phyloP scores from a whole-genome alignment of 1,139 yeast species.

The Dujonia santamariae region DNA sequence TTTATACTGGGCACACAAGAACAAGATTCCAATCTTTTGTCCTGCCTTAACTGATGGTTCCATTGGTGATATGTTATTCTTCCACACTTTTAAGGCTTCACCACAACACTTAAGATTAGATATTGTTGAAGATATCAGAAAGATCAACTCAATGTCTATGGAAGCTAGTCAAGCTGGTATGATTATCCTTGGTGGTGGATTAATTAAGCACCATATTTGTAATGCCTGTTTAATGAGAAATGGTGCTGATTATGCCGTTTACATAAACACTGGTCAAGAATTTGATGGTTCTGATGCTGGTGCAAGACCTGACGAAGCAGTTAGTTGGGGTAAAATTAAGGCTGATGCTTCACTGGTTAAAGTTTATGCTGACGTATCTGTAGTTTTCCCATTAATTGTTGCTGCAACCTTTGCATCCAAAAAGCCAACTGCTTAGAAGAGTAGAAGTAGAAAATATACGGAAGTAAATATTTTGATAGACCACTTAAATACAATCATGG shows the following conservation, averaged over 20 bases:
- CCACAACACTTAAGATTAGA: slow-evolving; percentile 88
- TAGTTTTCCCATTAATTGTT: slow-evolving; percentile 92
- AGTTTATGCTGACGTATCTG: slow-evolving; percentile 94
- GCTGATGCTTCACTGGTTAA: slow-evolving; percentile 89
- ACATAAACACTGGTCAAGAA: slow-evolving; percentile 96
- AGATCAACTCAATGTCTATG: slow-evolving; percentile 90
- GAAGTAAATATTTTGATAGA: no score
- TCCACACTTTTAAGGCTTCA: slow-evolving; percentile 94
- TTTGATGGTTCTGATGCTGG: slow-evolving; percentile 99
- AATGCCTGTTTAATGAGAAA: slow-evolving; percentile 98
- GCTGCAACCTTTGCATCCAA: slow-evolving; percentile 90
- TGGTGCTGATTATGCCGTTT: slow-evolving; percentile 98
- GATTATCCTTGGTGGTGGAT: slow-evolving; percentile 95
- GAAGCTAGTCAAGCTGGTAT: slow-evolving; percentile 95
- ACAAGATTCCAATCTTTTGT: slow-evolving; percentile 91
- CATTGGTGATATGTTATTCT: slow-evolving; percentile 96
- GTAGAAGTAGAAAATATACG: not conserved
- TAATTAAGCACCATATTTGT: slow-evolving; percentile 94
- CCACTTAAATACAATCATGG: no score
- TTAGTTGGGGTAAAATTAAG: slow-evolving; percentile 98
- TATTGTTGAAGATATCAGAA: slow-evolving; percentile 89
- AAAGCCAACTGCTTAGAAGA: slow-evolving; percentile 26
- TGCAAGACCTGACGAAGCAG: slow-evolving; percentile 98
- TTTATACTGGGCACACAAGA: slow-evolving; percentile 96
- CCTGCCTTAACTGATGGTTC: slow-evolving; percentile 98